Evolutionary conservation across 805 yeast genomes (phyloP), one percentile per base, ranked within the genome.

Genomic region (Candida quercuum): DNA sequence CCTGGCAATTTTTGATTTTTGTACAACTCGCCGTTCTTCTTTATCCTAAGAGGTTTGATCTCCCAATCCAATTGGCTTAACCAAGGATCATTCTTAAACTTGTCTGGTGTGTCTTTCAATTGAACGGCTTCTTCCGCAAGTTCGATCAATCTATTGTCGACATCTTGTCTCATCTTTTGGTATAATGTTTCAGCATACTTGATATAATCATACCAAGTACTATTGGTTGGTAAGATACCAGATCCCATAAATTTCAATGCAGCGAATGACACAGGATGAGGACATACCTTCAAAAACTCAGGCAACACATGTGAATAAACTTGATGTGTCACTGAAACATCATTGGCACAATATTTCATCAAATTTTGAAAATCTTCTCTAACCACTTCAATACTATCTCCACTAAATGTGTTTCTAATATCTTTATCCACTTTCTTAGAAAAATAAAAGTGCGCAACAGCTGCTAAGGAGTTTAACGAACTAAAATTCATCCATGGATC

Each of bases 181-280:
- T 81, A 91, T 33, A 76, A 58, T 2, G 51, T 38, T 57, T 93
- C 99, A 2, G 96, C 77, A 3, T 61, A 67, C 6, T 69, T 59
- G n/a, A 89, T 61, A 51, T 87, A 93, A 3, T 70, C 56, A 12
- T 77, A 67, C 99, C 99, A 93, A 12, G 63, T 50, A 12, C 71
- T 59, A 14, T 83, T 76, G 0, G 95, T 81, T 1, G 99, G 96
- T 28, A 94, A 61, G 34, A 89, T 75, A 32, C 85, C 74, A 16
- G 81, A 71, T 9, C 88, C 79, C 52, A 93, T 65, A 39, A 77
- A 81, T 46, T 82, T 69, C 32, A 93, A 63, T 2, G 96, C 96
- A 1, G 93, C 89, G 63, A 89, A 83, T 13, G 95, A 85, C 2
- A 91, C 95, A 0, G 99, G 97, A 59, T 93, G 99, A 0, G 99